Evolutionary conservation across 2,329 filamentous ascomycete genomes (phyloP).

Genomic region (Fusarium albosuccineum): DNA sequence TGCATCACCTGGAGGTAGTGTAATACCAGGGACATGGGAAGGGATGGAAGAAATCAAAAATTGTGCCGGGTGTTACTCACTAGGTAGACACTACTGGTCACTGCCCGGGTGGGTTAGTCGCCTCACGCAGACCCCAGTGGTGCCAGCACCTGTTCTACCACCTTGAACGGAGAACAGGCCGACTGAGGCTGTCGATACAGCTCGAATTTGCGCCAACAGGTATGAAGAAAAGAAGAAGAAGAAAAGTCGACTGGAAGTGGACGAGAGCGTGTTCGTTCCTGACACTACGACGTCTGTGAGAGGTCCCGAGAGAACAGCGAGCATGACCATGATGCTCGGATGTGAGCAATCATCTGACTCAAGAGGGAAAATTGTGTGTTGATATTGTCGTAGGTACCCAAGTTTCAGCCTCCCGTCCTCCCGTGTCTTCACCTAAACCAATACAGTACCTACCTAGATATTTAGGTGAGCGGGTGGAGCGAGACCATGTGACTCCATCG

Average conservation of each 20-base stretch:
- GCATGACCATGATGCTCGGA: neutral
- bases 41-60: slow-evolving; percentile 2
- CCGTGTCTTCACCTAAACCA: too few relatives aligned
- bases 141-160: neutral
- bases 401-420: too few relatives aligned
- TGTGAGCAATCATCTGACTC: neutral
- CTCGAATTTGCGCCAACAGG: neutral
- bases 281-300: neutral
- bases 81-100: neutral
- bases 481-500: too few relatives aligned
- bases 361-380: too few relatives aligned
- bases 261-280: neutral
- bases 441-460: too few relatives aligned
- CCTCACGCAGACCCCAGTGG: neutral
- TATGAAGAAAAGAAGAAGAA: neutral
- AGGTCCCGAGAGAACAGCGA: neutral
- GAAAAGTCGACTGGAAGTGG: neutral
- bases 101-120: neutral
- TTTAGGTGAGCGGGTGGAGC: too few relatives aligned
- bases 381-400: too few relatives aligned
- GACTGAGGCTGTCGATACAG: neutral
- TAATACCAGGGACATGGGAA: neutral
- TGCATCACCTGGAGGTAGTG: neutral
- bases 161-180: neutral
- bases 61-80: neutral